Base-by-base conservation (phyloP, 306 rosid genomes). In the Prunus salicina region DNA sequence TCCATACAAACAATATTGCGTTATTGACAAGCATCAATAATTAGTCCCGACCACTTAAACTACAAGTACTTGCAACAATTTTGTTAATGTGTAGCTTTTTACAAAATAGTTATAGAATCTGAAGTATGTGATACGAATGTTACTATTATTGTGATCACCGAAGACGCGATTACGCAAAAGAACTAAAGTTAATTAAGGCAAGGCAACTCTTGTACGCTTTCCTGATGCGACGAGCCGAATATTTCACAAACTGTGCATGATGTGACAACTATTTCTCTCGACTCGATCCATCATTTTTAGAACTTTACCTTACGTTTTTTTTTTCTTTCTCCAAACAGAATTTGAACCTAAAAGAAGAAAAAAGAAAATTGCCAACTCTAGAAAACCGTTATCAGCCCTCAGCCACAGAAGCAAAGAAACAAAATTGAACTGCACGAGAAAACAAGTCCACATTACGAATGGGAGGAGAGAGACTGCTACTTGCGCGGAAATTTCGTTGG, bases 401-500 rank as follows among this genome's bases (percentile, higher is more conserved):
- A 5, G 16, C 57, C 57, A 52, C 57, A 18, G 5, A 18, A 52
- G 15, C 57, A 6, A 47, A 15, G n/a, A 52, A 58, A 58, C 34
- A 58, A 58, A 25, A 25, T 16, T 11, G 5, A 30, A 63, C 67
- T 1, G 2, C 6, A 6, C 45, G 6, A 6, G 14, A 30, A 63
- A 30, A 15, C 13, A 15, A 30, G 67, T 30, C 22, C 16, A 15
- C n/a, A 30, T 13, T 10, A 11, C 9, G 7, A 51, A 51, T 0
- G 14, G 19, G 8, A 51, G 6, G 8, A 52, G 6, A 6, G 5
- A 6, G 20, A 16, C 1, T 15, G 45, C 20, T 8, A 15, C 12
- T 15, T 30, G 56, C 55, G 20, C 34, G 51, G 79, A 69, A 80
- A 24, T 51, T 68, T 74, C 76, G 61, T 74, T 32, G 65, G 65